phyloP scores from a whole-genome alignment of 257 asterid genomes.

The Anisodus acutangulus region DNA sequence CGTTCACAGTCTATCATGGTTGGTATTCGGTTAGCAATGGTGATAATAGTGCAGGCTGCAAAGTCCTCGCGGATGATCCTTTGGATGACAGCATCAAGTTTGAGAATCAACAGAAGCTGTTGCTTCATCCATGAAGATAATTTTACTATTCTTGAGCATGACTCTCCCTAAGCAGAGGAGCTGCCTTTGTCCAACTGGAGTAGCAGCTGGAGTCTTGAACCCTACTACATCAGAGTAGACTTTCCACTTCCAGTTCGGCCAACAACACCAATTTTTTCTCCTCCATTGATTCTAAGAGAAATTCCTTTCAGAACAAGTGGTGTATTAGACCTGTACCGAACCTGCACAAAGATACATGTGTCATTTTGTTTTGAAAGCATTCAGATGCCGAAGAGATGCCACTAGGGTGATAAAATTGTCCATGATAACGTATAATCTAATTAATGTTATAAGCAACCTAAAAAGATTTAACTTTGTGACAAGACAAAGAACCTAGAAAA shows the following conservation, averaged over 20 bases:
- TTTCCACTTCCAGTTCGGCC: constrained; percentile 87
- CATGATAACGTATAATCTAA: no score
- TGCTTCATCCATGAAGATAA: constrained; percentile 81
- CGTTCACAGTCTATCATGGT: constrained; percentile 70
- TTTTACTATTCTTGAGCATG: constrained; percentile 57
- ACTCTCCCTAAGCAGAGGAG: constrained; percentile 79
- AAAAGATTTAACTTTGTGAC: background rate
- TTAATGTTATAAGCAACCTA: background rate
- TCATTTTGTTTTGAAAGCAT: background rate
- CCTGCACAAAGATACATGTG: constrained; percentile 48
- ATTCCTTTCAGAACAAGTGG: constrained; percentile 75
- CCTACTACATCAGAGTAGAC: constrained; percentile 59
- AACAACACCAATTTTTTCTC: constrained; percentile 72
- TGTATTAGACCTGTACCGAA: constrained; percentile 63
- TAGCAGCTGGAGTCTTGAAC: no score
- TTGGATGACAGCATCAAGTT: constrained; percentile 67
- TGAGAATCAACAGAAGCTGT: constrained; percentile 86
- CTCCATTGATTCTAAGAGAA: constrained; percentile 57
- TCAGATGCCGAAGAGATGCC: background rate
- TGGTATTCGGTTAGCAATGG: constrained; percentile 81
- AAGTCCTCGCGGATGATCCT: constrained; percentile 66
- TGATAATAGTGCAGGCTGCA: constrained; percentile 59
- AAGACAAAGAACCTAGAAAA: background rate
- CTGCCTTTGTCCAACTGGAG: constrained; percentile 68
- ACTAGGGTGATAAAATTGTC: background rate